phyloP scores from a whole-genome alignment of 371 early-diverging fungal genomes.

The Circinella minor region DNA sequence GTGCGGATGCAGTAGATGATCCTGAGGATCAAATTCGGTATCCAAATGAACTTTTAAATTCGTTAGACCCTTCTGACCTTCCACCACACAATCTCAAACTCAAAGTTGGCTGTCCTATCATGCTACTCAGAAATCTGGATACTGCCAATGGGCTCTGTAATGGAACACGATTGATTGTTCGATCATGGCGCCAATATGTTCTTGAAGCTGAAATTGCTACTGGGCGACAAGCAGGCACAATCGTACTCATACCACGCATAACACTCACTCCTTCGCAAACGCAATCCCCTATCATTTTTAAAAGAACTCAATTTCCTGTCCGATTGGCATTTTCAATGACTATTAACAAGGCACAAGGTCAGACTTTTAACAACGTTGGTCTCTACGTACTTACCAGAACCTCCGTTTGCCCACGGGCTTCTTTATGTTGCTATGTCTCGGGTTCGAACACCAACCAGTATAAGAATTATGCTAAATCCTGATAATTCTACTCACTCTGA shows the following conservation, averaged over 20 bases:
- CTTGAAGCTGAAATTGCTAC: conserved; percentile 5
- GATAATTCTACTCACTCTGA: not conserved
- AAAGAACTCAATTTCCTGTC: not conserved
- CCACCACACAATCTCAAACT: conserved; percentile 1
- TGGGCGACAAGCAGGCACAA: not conserved
- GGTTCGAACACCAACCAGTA: not conserved
- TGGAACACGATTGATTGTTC: not conserved
- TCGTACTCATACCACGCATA: not conserved
- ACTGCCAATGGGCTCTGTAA: not conserved
- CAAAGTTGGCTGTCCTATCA: conserved; percentile 7
- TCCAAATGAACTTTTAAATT: not conserved
- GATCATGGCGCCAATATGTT: not conserved
- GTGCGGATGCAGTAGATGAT: not conserved
- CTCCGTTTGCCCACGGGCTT: conserved; percentile 18
- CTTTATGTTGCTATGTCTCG: conserved; percentile 22
- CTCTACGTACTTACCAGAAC: conserved; percentile 10
- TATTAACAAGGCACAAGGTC: conserved; percentile 9
- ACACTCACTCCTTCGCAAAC: not conserved
- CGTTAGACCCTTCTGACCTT: not conserved
- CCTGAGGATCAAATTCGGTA: not conserved
- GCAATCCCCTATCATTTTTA: not conserved
- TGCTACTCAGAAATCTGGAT: not conserved
- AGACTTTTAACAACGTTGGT: not conserved
- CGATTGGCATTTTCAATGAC: conserved; percentile 9
- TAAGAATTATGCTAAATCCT: conserved; percentile 1